These are phyloP conservation scores for Colletotrichum falcatum DNA, from an alignment of 2,329 filamentous ascomycete species.

Conservation along the genomic window DNA sequence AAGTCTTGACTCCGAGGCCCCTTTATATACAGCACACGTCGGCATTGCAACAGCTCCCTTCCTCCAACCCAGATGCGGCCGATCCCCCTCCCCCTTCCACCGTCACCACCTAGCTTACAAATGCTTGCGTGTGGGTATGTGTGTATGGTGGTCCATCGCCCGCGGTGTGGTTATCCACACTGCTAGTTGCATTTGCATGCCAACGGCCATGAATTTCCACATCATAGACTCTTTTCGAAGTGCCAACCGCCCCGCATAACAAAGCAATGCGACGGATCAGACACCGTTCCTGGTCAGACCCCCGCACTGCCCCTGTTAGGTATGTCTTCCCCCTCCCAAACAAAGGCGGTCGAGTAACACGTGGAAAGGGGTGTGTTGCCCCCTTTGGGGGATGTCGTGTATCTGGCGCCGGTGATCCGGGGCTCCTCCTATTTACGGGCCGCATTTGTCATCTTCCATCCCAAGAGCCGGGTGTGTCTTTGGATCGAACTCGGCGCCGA, in stretches of 20 bases:
- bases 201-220: conserved; percentile 1
- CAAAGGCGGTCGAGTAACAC: background rate
- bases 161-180: conserved; percentile 1
- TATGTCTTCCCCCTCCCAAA: background rate
- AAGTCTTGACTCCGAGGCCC: background rate
- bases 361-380: background rate
- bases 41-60: conserved; percentile 1
- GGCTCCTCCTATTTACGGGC: background rate
- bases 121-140: conserved; percentile 16
- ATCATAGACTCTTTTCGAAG: conserved; percentile 11
- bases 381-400: no score
- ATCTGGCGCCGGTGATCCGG: conserved; percentile 17
- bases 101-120: conserved; percentile 36
- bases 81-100: conserved; percentile 6
- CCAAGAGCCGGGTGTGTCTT: background rate
- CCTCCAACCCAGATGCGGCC: background rate
- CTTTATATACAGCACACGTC: background rate
- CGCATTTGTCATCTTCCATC: background rate
- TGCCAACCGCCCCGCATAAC: conserved; percentile 2
- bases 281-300: background rate
- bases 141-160: background rate
- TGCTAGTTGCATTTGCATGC: background rate
- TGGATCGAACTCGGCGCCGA: conserved; percentile 2
- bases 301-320: background rate
- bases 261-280: background rate